Evolutionary conservation across 208 protist species (phyloP).

Genomic region (Acanthamoeba triangularis): DNA sequence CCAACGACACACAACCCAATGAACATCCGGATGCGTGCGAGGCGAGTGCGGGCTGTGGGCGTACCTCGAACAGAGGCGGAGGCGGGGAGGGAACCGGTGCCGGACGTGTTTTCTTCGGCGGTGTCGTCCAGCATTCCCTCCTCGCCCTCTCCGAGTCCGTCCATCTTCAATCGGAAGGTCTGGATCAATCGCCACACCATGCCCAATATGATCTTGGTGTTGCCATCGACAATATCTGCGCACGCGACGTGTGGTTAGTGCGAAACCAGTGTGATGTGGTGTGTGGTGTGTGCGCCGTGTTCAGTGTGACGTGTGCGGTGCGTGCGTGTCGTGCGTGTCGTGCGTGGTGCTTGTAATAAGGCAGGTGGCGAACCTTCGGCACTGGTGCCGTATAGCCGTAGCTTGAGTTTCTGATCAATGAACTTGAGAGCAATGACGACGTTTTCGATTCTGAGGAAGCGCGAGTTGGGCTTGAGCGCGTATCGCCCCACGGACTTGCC

Average conservation of each 20-base stretch:
- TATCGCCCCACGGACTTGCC: slow-evolving; percentile 81
- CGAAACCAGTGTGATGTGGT: too few relatives aligned
- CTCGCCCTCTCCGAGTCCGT: slow-evolving; percentile 80
- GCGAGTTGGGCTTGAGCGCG: slow-evolving; percentile 47
- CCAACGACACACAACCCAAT: too few relatives aligned
- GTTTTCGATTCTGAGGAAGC: slow-evolving; percentile 84
- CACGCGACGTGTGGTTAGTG: neutral
- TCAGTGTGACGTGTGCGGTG: neutral
- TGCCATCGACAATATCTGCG: slow-evolving; percentile 71
- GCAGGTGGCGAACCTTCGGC: slow-evolving; percentile 72
- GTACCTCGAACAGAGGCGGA: neutral
- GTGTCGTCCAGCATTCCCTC: slow-evolving; percentile 13
- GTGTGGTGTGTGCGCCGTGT: neutral
- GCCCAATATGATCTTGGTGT: slow-evolving; percentile 86
- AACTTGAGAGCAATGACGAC: slow-evolving; percentile 80
- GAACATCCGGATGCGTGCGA: neutral
- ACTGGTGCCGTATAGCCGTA: slow-evolving; percentile 80
- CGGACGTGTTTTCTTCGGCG: neutral
- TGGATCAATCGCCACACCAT: slow-evolving; percentile 89
- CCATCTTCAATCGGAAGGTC: slow-evolving; percentile 80
- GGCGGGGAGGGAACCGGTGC: neutral
- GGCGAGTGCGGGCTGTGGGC: too few relatives aligned
- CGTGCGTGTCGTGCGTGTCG: too few relatives aligned
- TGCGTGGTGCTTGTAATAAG: neutral
- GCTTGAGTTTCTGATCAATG: slow-evolving; percentile 79